phyloP scores from a whole-genome alignment of 306 rosid genomes.

The Cyclanthera cordifolia region DNA sequence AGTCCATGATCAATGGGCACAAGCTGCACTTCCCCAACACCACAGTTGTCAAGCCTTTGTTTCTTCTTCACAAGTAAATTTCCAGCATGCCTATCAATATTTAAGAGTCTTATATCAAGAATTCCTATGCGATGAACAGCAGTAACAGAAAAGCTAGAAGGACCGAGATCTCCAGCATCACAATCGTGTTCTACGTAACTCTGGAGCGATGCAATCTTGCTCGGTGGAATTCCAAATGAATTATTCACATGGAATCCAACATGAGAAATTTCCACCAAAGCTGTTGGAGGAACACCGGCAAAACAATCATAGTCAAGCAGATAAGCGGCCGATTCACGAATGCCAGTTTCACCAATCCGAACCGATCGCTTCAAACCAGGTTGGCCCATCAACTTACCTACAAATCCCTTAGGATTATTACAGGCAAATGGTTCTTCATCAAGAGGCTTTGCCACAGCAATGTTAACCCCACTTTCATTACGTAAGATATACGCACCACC shows the following conservation, averaged over 20 bases:
- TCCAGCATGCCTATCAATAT: conserved; percentile 90
- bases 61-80: conserved; percentile 69
- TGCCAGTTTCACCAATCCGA: conserved; percentile 70
- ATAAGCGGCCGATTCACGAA: conserved; percentile 79
- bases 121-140: conserved; percentile 75
- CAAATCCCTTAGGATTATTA: conserved; percentile 55
- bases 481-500: conserved; percentile 70
- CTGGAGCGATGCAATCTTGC: conserved; percentile 74
- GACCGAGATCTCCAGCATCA: conserved; percentile 84
- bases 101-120: conserved; percentile 57
- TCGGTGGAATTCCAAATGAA: conserved; percentile 20
- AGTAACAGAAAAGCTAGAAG: conserved; percentile 56
- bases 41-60: conserved; percentile 19
- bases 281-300: conserved; percentile 90
- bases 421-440: conserved; percentile 80
- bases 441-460: conserved; percentile 81
- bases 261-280: conserved; percentile 62
- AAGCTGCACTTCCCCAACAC: conserved; percentile 38
- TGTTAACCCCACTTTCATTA: conserved; percentile 44
- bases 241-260: conserved; percentile 37
- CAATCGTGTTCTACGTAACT: conserved; percentile 68
- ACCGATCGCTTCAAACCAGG: conserved; percentile 67
- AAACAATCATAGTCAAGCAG: conserved; percentile 78
- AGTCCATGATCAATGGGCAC: conserved; percentile 93
- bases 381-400: conserved; percentile 53